Evolutionary conservation across 371 early-diverging fungal species (phyloP).

Genomic region (Mortierella sp.): DNA sequence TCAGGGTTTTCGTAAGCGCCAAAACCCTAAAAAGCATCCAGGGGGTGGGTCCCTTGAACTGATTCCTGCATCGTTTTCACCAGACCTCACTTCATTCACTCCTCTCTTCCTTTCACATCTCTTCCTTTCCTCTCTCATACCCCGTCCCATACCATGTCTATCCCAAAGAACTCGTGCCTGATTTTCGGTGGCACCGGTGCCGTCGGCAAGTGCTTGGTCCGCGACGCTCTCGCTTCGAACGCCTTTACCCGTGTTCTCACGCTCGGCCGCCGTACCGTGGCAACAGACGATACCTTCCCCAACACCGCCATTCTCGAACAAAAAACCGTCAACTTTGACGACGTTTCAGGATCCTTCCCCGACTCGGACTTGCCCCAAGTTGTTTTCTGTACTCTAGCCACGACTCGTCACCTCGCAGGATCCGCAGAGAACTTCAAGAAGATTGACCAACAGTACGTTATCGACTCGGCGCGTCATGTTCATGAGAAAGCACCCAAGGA

Average conservation of each 20-base stretch:
- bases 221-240: conserved; percentile 66
- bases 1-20: too few species aligned
- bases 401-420: conserved; percentile 75
- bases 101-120: too few species aligned
- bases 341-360: conserved; percentile 42
- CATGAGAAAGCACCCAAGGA: conserved; percentile 66
- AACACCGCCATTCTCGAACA: conserved; percentile 42
- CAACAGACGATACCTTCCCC: conserved; percentile 29
- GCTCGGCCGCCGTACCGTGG: conserved; percentile 61
- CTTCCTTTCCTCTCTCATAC: too few species aligned
- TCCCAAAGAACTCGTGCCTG: conserved; percentile 47
- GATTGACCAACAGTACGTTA: conserved; percentile 80
- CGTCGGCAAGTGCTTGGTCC: conserved; percentile 74
- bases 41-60: too few species aligned
- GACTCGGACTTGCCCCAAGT: conserved; percentile 52
- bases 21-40: too few species aligned
- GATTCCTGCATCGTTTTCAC: too few species aligned
- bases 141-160: conserved; percentile 22
- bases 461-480: conserved; percentile 70
- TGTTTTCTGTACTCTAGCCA: conserved; percentile 74
- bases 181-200: conserved; percentile 71
- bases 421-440: conserved; percentile 70
- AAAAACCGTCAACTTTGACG: conserved; percentile 63
- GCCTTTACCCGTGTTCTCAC: conserved; percentile 71
- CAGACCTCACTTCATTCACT: too few species aligned